Evolutionary conservation across 2,329 filamentous ascomycete species (phyloP), one percentile per base, ranked within the genome.

Genomic region (Dothistroma septosporum): DNA sequence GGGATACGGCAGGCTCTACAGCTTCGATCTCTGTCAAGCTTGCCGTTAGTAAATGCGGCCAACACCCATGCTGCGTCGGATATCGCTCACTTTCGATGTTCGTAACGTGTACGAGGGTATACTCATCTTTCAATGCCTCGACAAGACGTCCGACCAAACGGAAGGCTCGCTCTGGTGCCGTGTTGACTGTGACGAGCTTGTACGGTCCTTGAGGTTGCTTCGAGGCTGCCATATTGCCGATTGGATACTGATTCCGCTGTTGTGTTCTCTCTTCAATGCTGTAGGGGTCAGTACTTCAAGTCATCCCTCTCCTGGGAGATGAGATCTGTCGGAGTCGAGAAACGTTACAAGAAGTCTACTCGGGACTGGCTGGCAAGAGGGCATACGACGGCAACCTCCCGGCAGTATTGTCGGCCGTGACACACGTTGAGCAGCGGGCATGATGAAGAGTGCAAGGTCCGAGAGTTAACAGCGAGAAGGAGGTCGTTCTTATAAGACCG

Each of bases 101-200:
- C 37, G 78, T 85, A 24, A 82, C 79, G 70, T 89, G 79, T 41
- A 82, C 76, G 65, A 90, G 88, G 1, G 79, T 83, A 73, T 88
- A 89, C 44, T 76, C 76, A 58, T 87, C 85, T 70, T 85, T 86
- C 33, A 90, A 74, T 12, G 79, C 81, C 59, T 87, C 83, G 11
- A 82, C 78, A 41, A 90, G 74, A 0, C 83, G 80, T 11, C 86
- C 86, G 67, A 88, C 83, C 35, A 90, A 74, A 8, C 78, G 75
- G 74, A 85, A 83, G 35, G 87, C 87, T 59, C 86, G 79, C 64
- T 87, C 86, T 0, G 87, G 86, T 1, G 82, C 85, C 1, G 82
- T 88, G 75, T 89, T 89, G 65, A 89, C 85, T 1, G 85, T 89
- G 32, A 88, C 82, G 12, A 89, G 80, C 67, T 78, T 82, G 75